phyloP scores from a whole-genome alignment of 1,284 basidiomycete genomes.

The Tilletia horrida region DNA sequence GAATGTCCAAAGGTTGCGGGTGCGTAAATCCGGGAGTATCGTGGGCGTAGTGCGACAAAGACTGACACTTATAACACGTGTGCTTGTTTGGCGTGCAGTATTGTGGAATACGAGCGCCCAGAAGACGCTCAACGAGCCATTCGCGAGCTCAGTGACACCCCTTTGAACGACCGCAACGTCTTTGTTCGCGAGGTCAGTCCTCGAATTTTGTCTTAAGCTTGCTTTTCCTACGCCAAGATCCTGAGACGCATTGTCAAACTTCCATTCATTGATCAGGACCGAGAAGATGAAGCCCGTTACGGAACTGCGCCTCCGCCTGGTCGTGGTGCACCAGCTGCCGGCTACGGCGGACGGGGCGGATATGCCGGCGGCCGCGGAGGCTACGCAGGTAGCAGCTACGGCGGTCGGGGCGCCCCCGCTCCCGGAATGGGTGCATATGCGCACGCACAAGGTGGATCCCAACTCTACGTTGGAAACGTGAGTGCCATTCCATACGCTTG shows the following conservation, averaged over 20 bases:
- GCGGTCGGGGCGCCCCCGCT: slow-evolving; percentile 30
- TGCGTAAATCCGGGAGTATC: too few species aligned
- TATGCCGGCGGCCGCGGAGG: slow-evolving; percentile 57
- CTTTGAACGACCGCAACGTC: slow-evolving; percentile 82
- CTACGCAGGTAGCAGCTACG: slow-evolving; percentile 59
- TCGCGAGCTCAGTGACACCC: slow-evolving; percentile 62
- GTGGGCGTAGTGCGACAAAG: too few species aligned
- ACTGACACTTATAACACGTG: too few species aligned
- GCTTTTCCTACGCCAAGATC: slow-evolving; percentile 15
- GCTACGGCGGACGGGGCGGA: slow-evolving; percentile 54
- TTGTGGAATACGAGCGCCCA: slow-evolving; percentile 42
- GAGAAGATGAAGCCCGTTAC: slow-evolving; percentile 89
- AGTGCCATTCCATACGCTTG: too few species aligned
- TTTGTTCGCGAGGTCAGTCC: slow-evolving; percentile 87
- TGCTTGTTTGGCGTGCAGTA: slow-evolving; percentile 26
- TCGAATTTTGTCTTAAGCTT: not conserved
- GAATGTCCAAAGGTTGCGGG: slow-evolving; percentile 89
- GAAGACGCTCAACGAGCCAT: slow-evolving; percentile 47
- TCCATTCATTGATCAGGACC: slow-evolving; percentile 65
- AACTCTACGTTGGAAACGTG: slow-evolving; percentile 81
- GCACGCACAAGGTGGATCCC: slow-evolving; percentile 57
- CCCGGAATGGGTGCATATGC: slow-evolving; percentile 25
- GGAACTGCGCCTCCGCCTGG: slow-evolving; percentile 80
- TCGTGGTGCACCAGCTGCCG: not conserved
- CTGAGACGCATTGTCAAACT: too few species aligned